Base-by-base conservation (phyloP, 805 yeast species). In the Kuraishia hungarica region DNA sequence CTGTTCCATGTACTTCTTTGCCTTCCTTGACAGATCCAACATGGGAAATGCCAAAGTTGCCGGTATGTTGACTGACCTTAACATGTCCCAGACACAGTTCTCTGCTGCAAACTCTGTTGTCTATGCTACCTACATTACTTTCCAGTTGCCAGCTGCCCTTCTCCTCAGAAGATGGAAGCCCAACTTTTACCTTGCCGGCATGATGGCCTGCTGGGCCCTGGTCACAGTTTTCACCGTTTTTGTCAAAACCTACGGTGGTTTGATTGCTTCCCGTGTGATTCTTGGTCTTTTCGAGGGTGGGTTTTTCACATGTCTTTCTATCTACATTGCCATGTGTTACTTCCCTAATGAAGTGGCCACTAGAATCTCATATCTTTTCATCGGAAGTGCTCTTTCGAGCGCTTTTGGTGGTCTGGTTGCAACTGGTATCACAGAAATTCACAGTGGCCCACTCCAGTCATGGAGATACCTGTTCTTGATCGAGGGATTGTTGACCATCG, bases 1-100 rank as follows among this genome's bases (percentile, higher is more conserved):
- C 55, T 65, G 74, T 8, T 56, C 72, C 21, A 64, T 75, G 49
- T 79, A 78, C 61, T 72, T 79, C 55, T 67, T 76, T 50, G 74
- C 82, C 2, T 72, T 73, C 51, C 66, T 82, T 55, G 86, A 82
- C 64, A 73, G 80, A 57, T 77, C 83, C 15, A 81, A 81, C 61
- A 79, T 82, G 54, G 85, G 86, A 60, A 82, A 82, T 61, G 86
- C 86, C 10, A 73, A 73, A 48, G 72, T 78, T 2, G 84, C 82
- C 15, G 86, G 86, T 2, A 59, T 81, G 57, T 64, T 71, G 0
- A 68, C 68, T 26, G 77, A 72, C 54, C 55, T 79, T 20, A 67
- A 70, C 7, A 62, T 79, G 24, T 60, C 65, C 0, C 71, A 70
- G 0, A 65, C 62, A 22, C 74, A 79, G 58, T 78, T 70, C 60